Evolutionary conservation across 148 eudicot genomes (phyloP).

Genomic region (Diospyros kaki): DNA sequence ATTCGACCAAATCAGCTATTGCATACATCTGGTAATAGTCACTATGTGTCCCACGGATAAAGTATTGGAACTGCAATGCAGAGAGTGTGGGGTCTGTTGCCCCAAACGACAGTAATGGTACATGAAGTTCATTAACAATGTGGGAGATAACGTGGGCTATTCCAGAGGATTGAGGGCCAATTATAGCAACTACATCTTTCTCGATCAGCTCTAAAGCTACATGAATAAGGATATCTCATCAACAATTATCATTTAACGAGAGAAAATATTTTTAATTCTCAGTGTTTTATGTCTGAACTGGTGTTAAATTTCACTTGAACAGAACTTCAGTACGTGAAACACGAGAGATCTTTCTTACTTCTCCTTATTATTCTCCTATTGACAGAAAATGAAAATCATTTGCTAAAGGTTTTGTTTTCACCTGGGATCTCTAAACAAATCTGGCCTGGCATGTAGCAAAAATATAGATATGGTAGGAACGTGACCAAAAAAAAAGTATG

Average conservation of each 20-base stretch:
- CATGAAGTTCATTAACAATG: slow-evolving; percentile 55
- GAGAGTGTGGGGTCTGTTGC: slow-evolving; percentile 82
- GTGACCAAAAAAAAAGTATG: no score
- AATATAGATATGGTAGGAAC: no score
- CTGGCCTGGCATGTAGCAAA: not conserved
- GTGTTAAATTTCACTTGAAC: no score
- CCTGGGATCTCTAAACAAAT: not conserved
- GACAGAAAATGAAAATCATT: slow-evolving; percentile 2
- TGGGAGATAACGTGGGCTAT: slow-evolving; percentile 63
- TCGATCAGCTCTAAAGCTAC: slow-evolving; percentile 69
- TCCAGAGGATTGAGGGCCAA: slow-evolving; percentile 80
- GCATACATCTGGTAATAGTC: slow-evolving; percentile 78
- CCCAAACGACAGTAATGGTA: slow-evolving; percentile 57
- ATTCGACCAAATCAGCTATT: slow-evolving; percentile 48
- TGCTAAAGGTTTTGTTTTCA: not conserved
- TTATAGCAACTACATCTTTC: slow-evolving; percentile 56
- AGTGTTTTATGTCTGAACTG: no score
- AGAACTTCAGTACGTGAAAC: no score
- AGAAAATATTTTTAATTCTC: not conserved
- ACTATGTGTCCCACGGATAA: slow-evolving; percentile 55
- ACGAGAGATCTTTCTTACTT: not conserved
- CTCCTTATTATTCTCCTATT: not conserved
- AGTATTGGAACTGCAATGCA: slow-evolving; percentile 58
- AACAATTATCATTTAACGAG: slow-evolving; percentile 1
- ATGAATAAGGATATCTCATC: slow-evolving; percentile 23